Conservation (phyloP, 257 asterid species). For the Paraleonurus japonicus region DNA sequence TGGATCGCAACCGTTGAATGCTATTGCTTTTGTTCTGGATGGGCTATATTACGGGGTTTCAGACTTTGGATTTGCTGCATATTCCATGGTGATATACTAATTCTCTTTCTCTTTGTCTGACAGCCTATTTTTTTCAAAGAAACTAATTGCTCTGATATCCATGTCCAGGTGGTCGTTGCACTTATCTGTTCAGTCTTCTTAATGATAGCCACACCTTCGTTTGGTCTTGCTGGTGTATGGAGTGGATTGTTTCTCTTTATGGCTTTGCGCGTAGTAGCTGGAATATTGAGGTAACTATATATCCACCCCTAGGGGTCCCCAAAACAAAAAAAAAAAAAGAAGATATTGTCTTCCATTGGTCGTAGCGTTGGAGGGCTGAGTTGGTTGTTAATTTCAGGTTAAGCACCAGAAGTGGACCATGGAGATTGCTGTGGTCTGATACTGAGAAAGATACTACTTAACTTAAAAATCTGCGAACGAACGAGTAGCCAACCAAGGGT, state of each 20-base stretch:
- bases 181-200: conserved; percentile 62
- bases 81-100: conserved; percentile 65
- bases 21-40: conserved; percentile 91
- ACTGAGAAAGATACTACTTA: conserved; percentile 42
- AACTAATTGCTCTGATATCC: conserved; percentile 12
- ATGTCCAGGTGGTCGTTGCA: conserved; percentile 65
- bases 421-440: conserved; percentile 63
- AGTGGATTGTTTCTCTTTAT: conserved; percentile 84
- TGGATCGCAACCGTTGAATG: conserved; percentile 91
- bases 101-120: conserved; percentile 15
- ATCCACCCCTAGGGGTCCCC: background rate
- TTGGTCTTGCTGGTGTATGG: conserved; percentile 88
- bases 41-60: conserved; percentile 98
- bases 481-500: conserved; percentile 6
- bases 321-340: background rate
- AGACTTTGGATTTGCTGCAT: conserved; percentile 90
- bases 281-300: conserved; percentile 56
- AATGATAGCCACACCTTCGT: conserved; percentile 54
- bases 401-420: conserved; percentile 74
- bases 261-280: conserved; percentile 88
- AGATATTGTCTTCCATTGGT: background rate
- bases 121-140: background rate
- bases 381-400: conserved; percentile 46
- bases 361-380: background rate
- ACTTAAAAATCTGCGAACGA: too few species aligned